Base-by-base conservation (phyloP, 306 rosid genomes). In the Corylus heterophylla region DNA sequence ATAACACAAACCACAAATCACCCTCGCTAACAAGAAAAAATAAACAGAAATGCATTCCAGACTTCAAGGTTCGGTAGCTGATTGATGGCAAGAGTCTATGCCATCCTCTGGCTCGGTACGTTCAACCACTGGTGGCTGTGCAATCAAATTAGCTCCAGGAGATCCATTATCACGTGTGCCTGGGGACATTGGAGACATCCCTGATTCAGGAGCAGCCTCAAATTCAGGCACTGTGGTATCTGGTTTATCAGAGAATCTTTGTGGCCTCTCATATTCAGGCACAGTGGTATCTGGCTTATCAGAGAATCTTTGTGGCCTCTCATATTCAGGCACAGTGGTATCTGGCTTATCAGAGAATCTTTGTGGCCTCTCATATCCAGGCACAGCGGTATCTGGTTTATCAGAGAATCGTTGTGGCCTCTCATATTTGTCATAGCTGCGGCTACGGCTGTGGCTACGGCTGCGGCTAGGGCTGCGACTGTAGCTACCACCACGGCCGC, bases 381-480 rank as follows among this genome's bases (percentile, higher is more conserved):
- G 82, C 92, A 71, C 77, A 70, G 74, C 86, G 78, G 54, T 22
- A 22, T 22, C 25, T 22, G 25, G 25, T 22, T 22, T 22, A 22
- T 22, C 25, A 22, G 25, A 22, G 25, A 31, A 31, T 31, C 35
- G 35, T 31, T 31, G 35, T 31, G 91, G 76, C 85, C 86, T 81
- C 67, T 74, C 83, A 16, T 76, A 64, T 74, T 84, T 91, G 20
- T 83, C 93, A 71, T 78, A 70, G 72, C 86, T 80, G 54, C 4
- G 84, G 66, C 91, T 88, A 13, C 80, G 83, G 29, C 90, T 83
- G 3, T 22, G 25, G 25, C 25, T 88, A 7, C 62, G 80, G 8
- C 86, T 82, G 25, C 88, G 88, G 27, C 83, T 83, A 0, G 82
- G 88, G 59, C 93, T 85, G 2, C 79, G 81, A 82, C 94, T 90